A percentile compares a stretch with the other conserved stretches of the same genome.
Evolutionary conservation across 192 early-diverging fungal species (phyloP).

Genomic region (Kappamyces sp.): DNA sequence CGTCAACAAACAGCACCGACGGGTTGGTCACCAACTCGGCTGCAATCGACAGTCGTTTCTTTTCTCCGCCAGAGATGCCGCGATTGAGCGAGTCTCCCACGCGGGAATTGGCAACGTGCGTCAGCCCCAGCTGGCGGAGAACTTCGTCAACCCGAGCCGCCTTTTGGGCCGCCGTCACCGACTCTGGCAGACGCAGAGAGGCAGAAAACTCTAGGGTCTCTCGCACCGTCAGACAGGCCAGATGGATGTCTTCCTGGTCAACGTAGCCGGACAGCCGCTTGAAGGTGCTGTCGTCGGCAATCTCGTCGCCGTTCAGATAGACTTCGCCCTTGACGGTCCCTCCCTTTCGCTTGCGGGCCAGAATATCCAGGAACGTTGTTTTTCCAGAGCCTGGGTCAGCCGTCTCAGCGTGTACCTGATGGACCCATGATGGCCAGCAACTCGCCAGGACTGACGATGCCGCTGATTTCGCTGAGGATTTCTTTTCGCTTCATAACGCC

Average conservation of each 20-base stretch:
- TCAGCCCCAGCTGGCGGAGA: conserved; percentile 60
- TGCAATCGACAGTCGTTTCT: conserved; percentile 55
- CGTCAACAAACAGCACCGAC: conserved; percentile 46
- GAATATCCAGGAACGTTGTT: conserved; percentile 76
- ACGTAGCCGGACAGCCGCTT: conserved; percentile 34
- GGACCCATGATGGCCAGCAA: conserved; percentile 86
- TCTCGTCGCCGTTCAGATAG: conserved; percentile 26
- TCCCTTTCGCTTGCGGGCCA: conserved; percentile 58
- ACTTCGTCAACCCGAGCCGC: conserved; percentile 59
- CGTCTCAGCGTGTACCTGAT: conserved; percentile 35
- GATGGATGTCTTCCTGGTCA: conserved; percentile 45
- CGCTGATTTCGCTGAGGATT: conserved; percentile 62
- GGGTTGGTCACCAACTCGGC: conserved; percentile 50
- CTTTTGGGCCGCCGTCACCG: conserved; percentile 44
- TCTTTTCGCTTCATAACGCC: conserved; percentile 24
- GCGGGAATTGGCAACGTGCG: conserved; percentile 49
- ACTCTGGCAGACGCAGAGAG: conserved; percentile 60
- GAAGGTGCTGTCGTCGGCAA: conserved; percentile 6
- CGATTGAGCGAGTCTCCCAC: conserved; percentile 28
- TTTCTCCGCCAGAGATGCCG: conserved; percentile 47
- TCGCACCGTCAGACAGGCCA: conserved; percentile 62
- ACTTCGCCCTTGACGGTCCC: conserved; percentile 30
- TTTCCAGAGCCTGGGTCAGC: conserved; percentile 66
- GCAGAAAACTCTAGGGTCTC: conserved; percentile 76
- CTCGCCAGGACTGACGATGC: conserved; percentile 66